Percentiles rank a stretch among this genome's conserved stretches.
Evolutionary conservation across 768 basidiomycete species (phyloP).

Genomic region (Boletus rubroflammeus): DNA sequence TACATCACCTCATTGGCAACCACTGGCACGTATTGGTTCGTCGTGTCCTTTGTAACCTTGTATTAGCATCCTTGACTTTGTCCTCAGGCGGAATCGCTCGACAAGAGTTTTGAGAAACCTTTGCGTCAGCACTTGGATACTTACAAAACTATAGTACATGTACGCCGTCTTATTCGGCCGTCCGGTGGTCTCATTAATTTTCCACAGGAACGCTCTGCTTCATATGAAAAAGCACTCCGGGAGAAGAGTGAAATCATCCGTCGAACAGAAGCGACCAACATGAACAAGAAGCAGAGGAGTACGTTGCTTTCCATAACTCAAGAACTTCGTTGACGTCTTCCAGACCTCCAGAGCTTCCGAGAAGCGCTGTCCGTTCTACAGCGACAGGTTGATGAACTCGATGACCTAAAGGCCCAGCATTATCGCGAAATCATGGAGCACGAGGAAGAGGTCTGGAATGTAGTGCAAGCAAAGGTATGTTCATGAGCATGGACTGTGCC

Average conservation of each 20-base stretch:
- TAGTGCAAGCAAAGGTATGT: slow-evolving; percentile 76
- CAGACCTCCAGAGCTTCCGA: slow-evolving; percentile 86
- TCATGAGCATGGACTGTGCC: neutral
- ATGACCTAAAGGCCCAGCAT: slow-evolving; percentile 78
- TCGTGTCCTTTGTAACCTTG: slow-evolving; percentile 16
- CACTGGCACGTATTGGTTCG: slow-evolving; percentile 88
- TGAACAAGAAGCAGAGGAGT: slow-evolving; percentile 88
- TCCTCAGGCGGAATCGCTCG: slow-evolving; percentile 73
- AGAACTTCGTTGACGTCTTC: slow-evolving; percentile 7
- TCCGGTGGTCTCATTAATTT: slow-evolving; percentile 2
- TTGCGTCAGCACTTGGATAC: slow-evolving; percentile 79
- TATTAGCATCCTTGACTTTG: slow-evolving; percentile 2
- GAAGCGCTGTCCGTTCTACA: slow-evolving; percentile 80
- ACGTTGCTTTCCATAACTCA: slow-evolving; percentile 28
- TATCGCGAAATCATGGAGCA: slow-evolving; percentile 88
- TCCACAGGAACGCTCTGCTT: slow-evolving; percentile 72
- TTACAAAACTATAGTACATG: slow-evolving; percentile 71
- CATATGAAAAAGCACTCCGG: slow-evolving; percentile 77
- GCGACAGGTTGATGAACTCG: slow-evolving; percentile 87
- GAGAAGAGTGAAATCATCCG: slow-evolving; percentile 85
- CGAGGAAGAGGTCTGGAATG: slow-evolving; percentile 95
- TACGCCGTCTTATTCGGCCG: slow-evolving; percentile 31
- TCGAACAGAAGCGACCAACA: slow-evolving; percentile 78
- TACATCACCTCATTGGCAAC: slow-evolving; percentile 89
- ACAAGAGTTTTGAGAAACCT: slow-evolving; percentile 87